Evolutionary conservation across 2,329 filamentous ascomycete genomes (phyloP).

Genomic region (Neospermospora avenae): DNA sequence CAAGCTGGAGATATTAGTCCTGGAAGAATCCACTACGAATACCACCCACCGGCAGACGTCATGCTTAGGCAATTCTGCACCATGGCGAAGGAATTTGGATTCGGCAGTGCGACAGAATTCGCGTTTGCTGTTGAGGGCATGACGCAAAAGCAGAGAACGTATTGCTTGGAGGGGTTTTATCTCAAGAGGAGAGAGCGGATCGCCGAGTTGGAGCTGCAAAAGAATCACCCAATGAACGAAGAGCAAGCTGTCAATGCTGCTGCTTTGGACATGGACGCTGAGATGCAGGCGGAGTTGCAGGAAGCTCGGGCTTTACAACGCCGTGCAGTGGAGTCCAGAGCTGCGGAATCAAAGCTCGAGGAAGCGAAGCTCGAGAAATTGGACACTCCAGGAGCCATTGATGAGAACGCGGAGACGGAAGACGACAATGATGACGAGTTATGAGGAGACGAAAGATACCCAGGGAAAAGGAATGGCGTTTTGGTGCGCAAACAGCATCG

Average conservation of each 20-base stretch:
- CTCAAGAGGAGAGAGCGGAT: constrained; percentile 45
- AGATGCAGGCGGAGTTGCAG: constrained; percentile 11
- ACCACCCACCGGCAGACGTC: constrained; percentile 67
- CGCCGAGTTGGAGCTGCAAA: constrained; percentile 15
- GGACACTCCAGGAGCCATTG: neutral
- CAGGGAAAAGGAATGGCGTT: constrained; percentile 11
- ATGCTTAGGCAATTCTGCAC: constrained; percentile 82
- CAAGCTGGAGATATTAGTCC: constrained; percentile 34
- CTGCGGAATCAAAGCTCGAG: neutral
- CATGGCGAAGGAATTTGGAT: constrained; percentile 80
- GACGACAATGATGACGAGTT: constrained; percentile 22
- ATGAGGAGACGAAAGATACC: constrained; percentile 21
- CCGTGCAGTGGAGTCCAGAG: neutral
- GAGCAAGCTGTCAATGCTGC: neutral
- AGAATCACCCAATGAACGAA: neutral
- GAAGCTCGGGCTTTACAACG: neutral
- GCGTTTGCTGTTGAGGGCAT: constrained; percentile 86
- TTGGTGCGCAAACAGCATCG: constrained; percentile 4
- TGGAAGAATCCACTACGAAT: constrained; percentile 30
- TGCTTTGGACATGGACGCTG: neutral
- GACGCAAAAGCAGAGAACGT: constrained; percentile 78
- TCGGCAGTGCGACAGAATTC: constrained; percentile 74
- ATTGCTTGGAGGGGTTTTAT: constrained; percentile 81
- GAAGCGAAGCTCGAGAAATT: neutral
- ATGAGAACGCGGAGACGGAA: constrained; percentile 19